Conservation (phyloP, 2,329 filamentous ascomycete genomes). For the Colletotrichum plurivorum region DNA sequence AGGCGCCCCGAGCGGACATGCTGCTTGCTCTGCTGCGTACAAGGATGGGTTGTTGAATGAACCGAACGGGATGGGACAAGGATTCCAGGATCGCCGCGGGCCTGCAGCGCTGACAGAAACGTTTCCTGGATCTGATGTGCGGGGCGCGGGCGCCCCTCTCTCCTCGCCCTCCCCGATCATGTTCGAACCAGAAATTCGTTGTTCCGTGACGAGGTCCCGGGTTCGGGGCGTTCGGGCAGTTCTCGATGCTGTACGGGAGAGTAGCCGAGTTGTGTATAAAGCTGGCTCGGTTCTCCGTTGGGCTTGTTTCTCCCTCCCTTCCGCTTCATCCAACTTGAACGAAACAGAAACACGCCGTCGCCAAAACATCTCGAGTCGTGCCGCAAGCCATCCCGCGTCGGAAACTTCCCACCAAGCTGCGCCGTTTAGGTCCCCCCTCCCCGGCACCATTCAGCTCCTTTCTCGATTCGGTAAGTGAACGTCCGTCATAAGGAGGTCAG, state of each 20-base stretch:
- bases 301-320: background rate
- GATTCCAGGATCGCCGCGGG: constrained; percentile 20
- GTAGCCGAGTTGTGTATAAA: background rate
- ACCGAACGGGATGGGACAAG: constrained; percentile 6
- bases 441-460: constrained; percentile 23
- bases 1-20: constrained; percentile 1
- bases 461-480: constrained; percentile 36
- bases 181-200: constrained; percentile 4
- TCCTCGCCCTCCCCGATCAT: constrained; percentile 11
- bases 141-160: background rate
- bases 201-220: constrained; percentile 8
- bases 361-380: constrained; percentile 20
- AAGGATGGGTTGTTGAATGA: constrained; percentile 13
- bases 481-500: constrained; percentile 38
- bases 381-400: constrained; percentile 19
- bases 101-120: constrained; percentile 36
- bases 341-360: background rate
- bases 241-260: too few species aligned
- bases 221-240: too few species aligned
- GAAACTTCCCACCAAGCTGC: constrained; percentile 20
- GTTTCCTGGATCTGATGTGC: constrained; percentile 20
- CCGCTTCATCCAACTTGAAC: background rate
- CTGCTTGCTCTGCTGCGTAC: background rate
- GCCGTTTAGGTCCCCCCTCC: constrained; percentile 27
- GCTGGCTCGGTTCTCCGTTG: background rate